Base-by-base conservation (phyloP, 345 rosid genomes). In the Aethionema arabicum region DNA sequence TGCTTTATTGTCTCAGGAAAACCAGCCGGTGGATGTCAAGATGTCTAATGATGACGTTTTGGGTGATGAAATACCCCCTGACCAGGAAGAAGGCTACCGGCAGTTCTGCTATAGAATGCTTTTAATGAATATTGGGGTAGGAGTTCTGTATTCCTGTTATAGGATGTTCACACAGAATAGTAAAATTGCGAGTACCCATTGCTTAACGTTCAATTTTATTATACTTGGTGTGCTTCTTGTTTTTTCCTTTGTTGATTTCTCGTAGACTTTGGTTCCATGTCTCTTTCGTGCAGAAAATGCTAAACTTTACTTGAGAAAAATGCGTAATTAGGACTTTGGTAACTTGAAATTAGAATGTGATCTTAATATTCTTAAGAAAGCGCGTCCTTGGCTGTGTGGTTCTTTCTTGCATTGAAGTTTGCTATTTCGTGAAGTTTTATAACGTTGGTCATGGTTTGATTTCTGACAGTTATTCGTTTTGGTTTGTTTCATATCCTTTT, bases 11-110 rank as follows among this genome's bases (percentile, higher is more conserved):
- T 67, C 69, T 71, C 82, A 93, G 97, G 95, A 78, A 49, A 79
- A 79, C 73, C 78, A 65, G 52, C 92, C 76, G 67, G 60, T 68
- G 35, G 83, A 79, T 61, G 79, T 66, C 7, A 56, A 50, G 50
- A 80, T 90, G 96, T 85, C 97, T 51, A 93, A 90, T 84, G 95
- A 93, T 80, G 97, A 93, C 75, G 68, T 90, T 68, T 75, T 93
- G 68, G 99, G 99, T 15, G 99, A 90, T 79, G 96, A 93, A 77
- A 84, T 93, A 74, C 99, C 97, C 63, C 41, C 50, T 38, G 95
- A 90, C 56, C 99, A 93, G 82, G 76, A 63, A 72, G 78, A 80
- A 67, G 71, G 70, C 27, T 51, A 85, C 70, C 83, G 86, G 31
- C 70, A 54, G 3, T 82, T 81, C 66, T 90, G 95, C 82, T 87